Conservation (phyloP, 345 rosid species). For the Iberis pinnata region DNA sequence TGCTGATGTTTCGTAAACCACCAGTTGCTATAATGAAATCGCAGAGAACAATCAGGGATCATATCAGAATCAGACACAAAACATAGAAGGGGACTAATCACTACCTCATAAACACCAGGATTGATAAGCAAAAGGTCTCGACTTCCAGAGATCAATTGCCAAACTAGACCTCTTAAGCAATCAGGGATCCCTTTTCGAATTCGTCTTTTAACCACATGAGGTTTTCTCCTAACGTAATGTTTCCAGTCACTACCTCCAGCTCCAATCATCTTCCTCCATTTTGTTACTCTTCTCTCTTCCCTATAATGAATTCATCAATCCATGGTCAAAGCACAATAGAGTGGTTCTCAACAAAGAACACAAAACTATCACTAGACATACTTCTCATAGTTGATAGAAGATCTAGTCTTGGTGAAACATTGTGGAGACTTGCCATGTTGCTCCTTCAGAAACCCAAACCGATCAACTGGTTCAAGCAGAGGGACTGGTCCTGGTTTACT, state of each 20-base stretch:
- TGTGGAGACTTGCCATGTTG: conserved; percentile 48
- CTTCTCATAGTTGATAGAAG: conserved; percentile 47
- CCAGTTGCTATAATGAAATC: conserved; percentile 65
- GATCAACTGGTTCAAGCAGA: conserved; percentile 52
- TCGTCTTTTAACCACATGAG: conserved; percentile 82
- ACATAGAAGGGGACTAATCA: background rate
- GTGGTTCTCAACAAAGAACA: too few species aligned
- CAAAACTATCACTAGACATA: conserved; percentile 20
- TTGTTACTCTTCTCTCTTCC: conserved; percentile 74
- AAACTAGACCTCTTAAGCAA: conserved; percentile 95
- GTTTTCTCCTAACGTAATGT: conserved; percentile 75
- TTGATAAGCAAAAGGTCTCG: conserved; percentile 90
- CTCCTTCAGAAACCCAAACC: conserved; percentile 73
- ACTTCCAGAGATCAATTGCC: conserved; percentile 96
- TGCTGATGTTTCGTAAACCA: conserved; percentile 81
- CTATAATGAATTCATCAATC: conserved; percentile 37
- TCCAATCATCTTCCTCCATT: conserved; percentile 99
- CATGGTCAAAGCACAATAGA: too few species aligned
- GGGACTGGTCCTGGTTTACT: conserved; percentile 61
- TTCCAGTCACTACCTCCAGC: conserved; percentile 97
- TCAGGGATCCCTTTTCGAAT: conserved; percentile 92
- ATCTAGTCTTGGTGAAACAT: conserved; percentile 42
- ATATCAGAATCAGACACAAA: background rate
- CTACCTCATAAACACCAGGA: conserved; percentile 88
- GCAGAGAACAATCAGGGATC: background rate